A percentile compares a stretch with the other conserved stretches of the same genome.
phyloP scores from a whole-genome alignment of 169 alveolate species.

The Cryptosporidium tyzzeri region DNA sequence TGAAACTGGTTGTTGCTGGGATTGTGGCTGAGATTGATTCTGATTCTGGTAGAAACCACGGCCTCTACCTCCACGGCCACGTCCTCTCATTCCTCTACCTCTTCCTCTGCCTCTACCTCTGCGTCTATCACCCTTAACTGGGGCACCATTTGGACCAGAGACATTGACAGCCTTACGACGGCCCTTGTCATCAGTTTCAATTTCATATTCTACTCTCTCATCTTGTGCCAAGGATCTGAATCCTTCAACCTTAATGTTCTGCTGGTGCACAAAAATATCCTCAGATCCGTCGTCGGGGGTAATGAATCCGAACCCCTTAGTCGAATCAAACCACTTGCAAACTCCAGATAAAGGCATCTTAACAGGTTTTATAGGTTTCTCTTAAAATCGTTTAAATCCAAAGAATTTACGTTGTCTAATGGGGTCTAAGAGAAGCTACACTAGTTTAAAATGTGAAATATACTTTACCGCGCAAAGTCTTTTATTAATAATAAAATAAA shows the following conservation, averaged over 20 bases:
- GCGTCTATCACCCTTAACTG: constrained; percentile 80
- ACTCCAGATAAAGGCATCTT: constrained; percentile 79
- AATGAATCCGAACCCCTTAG: constrained; percentile 86
- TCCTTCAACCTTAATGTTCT: constrained; percentile 84
- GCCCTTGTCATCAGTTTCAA: constrained; percentile 81
- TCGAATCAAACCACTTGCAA: constrained; percentile 88
- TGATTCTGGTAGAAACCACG: constrained; percentile 73
- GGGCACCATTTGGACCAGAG: constrained; percentile 85
- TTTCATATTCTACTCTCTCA: constrained; percentile 81
- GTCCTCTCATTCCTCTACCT: constrained; percentile 75
- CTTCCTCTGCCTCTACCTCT: constrained; percentile 75
- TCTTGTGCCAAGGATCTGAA: constrained; percentile 83
- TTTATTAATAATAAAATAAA: background rate
- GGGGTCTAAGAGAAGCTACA: background rate
- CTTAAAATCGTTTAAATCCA: background rate
- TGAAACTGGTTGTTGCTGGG: constrained; percentile 14
- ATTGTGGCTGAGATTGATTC: constrained; percentile 29
- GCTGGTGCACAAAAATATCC: constrained; percentile 86
- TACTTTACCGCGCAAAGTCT: constrained; percentile 6
- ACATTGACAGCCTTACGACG: constrained; percentile 85
- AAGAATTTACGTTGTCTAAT: constrained; percentile 2
- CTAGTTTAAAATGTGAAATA: background rate
- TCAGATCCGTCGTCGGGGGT: constrained; percentile 84
- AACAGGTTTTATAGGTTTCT: constrained; percentile 1
- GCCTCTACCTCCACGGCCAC: constrained; percentile 78